These are phyloP conservation scores for Uronychia binucleata DNA, from an alignment of 73 alveolate genomes.

Conservation along the genomic window DNA sequence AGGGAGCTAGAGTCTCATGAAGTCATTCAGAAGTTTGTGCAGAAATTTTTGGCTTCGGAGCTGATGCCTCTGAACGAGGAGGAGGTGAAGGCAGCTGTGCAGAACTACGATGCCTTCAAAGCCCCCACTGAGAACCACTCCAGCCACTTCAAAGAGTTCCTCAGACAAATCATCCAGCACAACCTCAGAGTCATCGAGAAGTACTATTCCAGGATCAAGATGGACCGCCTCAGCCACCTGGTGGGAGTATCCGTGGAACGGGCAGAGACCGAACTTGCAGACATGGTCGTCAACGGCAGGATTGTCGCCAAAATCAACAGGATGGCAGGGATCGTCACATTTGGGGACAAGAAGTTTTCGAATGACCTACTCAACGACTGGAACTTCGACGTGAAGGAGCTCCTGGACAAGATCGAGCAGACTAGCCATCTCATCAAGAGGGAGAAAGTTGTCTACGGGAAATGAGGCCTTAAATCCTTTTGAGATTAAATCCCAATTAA, in stretches of 20 bases:
- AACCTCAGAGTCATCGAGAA: slow-evolving; percentile 81
- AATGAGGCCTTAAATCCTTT: neutral
- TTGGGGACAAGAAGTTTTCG: slow-evolving; percentile 59
- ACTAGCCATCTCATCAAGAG: slow-evolving; percentile 82
- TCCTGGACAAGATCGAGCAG: slow-evolving; percentile 71
- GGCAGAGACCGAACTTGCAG: slow-evolving; percentile 82
- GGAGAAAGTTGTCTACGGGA: slow-evolving; percentile 67
- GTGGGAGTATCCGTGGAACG: slow-evolving; percentile 68
- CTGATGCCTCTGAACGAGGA: slow-evolving; percentile 66
- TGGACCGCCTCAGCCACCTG: slow-evolving; percentile 77
- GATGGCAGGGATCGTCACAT: slow-evolving; percentile 68
- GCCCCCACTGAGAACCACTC: slow-evolving; percentile 48
- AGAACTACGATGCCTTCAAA: slow-evolving; percentile 59
- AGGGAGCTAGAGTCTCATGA: slow-evolving; percentile 69
- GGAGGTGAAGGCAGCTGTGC: slow-evolving; percentile 60
- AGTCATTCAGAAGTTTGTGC: slow-evolving; percentile 41
- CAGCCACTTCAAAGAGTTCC: slow-evolving; percentile 62
- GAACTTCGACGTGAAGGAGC: slow-evolving; percentile 60
- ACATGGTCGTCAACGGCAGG: slow-evolving; percentile 83
- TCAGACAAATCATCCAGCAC: slow-evolving; percentile 90
- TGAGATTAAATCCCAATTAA: neutral
- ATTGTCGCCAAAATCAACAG: slow-evolving; percentile 83
- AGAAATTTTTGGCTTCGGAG: slow-evolving; percentile 54
- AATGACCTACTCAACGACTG: slow-evolving; percentile 77
- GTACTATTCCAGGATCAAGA: slow-evolving; percentile 78